phyloP scores from a whole-genome alignment of 345 rosid species.

The Populus euphratica region DNA sequence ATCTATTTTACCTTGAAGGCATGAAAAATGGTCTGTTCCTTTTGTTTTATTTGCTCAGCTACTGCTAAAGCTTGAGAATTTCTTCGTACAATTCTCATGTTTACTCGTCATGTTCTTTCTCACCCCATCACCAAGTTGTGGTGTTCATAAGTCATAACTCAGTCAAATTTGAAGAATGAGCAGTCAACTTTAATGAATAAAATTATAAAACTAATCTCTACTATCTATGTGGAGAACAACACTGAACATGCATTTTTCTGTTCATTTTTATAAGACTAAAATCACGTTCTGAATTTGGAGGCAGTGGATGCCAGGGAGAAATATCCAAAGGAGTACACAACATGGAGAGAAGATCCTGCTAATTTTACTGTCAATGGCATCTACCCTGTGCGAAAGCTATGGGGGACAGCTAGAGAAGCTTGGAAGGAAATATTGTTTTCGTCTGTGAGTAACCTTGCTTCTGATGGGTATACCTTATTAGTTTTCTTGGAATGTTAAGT shows the following conservation, averaged over 20 bases:
- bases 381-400: slow-evolving; percentile 49
- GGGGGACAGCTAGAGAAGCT: slow-evolving; percentile 61
- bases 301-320: slow-evolving; percentile 60
- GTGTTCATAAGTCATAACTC: background rate
- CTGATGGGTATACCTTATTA: background rate
- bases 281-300: slow-evolving; percentile 54
- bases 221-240: no score
- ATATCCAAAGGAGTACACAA: slow-evolving; percentile 46
- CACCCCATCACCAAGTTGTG: background rate
- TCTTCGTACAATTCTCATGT: background rate
- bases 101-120: background rate
- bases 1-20: slow-evolving; percentile 62
- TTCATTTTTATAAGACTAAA: slow-evolving; percentile 29
- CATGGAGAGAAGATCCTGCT: slow-evolving; percentile 65
- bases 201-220: background rate
- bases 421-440: slow-evolving; percentile 59
- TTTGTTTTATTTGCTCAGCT: background rate
- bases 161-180: background rate
- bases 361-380: slow-evolving; percentile 55
- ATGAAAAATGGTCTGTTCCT: slow-evolving; percentile 60
- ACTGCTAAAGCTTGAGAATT: background rate
- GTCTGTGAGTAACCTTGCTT: slow-evolving; percentile 35
- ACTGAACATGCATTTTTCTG: background rate
- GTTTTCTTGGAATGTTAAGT: background rate
- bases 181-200: background rate